Percentiles rank a stretch among this genome's conserved stretches.
Evolutionary conservation across 2,329 filamentous ascomycete species (phyloP).

Genomic region (Beauveria sp.): DNA sequence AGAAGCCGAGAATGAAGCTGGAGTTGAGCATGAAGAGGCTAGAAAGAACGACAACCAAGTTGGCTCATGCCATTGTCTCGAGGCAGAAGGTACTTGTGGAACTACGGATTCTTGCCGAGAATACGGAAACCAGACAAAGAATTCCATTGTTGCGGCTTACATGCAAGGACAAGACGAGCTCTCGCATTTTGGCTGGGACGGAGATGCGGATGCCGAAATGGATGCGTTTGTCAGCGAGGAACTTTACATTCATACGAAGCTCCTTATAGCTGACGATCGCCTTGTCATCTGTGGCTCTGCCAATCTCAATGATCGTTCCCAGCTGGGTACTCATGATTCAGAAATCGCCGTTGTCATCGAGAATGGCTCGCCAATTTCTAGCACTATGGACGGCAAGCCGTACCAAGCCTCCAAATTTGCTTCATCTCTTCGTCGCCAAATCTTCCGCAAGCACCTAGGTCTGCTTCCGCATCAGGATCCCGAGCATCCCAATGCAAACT

Average conservation of each 20-base stretch:
- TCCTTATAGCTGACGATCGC: slow-evolving; percentile 74
- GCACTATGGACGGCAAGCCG: slow-evolving; percentile 63
- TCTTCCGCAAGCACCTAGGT: slow-evolving; percentile 89
- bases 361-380: slow-evolving; percentile 62
- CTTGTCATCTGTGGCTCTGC: slow-evolving; percentile 72
- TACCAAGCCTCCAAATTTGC: slow-evolving; percentile 71
- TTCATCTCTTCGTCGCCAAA: slow-evolving; percentile 69
- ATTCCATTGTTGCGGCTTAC: slow-evolving; percentile 72
- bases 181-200: slow-evolving; percentile 47
- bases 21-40: slow-evolving; percentile 61
- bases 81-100: slow-evolving; percentile 27
- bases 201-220: slow-evolving; percentile 47
- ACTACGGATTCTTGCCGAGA: slow-evolving; percentile 48
- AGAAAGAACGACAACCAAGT: slow-evolving; percentile 54
- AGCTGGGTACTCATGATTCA: slow-evolving; percentile 77
- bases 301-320: slow-evolving; percentile 56
- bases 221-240: slow-evolving; percentile 56
- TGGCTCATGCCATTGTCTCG: slow-evolving; percentile 35
- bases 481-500: slow-evolving; percentile 63
- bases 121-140: slow-evolving; percentile 59
- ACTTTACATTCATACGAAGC: slow-evolving; percentile 58
- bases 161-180: slow-evolving; percentile 73
- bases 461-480: slow-evolving; percentile 68
- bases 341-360: slow-evolving; percentile 88
- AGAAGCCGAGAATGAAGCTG: slow-evolving; percentile 51